phyloP scores from a whole-genome alignment of 257 asterid species.

The Solanum pinnatisectum region DNA sequence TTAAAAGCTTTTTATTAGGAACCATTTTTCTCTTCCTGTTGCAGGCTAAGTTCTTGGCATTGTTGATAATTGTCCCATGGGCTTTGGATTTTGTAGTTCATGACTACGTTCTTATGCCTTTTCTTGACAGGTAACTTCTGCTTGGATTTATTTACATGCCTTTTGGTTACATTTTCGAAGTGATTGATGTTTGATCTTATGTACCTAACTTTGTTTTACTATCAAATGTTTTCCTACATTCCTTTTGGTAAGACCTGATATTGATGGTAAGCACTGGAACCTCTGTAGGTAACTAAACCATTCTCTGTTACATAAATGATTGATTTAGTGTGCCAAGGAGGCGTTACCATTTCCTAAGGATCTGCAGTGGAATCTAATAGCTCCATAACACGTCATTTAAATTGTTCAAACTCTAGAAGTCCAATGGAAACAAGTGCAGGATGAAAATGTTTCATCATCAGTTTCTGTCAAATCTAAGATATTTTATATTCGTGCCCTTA shows the following conservation, averaged over 20 bases:
- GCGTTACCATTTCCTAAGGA: background rate
- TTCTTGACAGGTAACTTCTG: slow-evolving; percentile 76
- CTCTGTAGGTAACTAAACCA: background rate
- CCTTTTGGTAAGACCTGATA: background rate
- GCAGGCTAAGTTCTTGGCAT: slow-evolving; percentile 94
- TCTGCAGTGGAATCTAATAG: background rate
- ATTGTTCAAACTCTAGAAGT: background rate
- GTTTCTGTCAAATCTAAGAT: background rate
- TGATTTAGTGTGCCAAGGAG: background rate
- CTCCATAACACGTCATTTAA: background rate
- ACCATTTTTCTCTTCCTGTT: slow-evolving; percentile 10
- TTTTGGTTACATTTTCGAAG: background rate
- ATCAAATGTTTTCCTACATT: background rate
- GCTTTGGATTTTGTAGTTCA: slow-evolving; percentile 80
- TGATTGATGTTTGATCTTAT: background rate
- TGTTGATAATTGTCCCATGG: slow-evolving; percentile 73
- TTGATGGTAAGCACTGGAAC: background rate
- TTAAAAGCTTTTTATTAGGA: background rate
- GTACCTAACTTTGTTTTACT: background rate
- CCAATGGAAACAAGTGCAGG: background rate
- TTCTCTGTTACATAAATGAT: background rate
- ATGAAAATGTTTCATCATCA: background rate
- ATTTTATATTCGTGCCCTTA: background rate
- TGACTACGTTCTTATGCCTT: slow-evolving; percentile 90
- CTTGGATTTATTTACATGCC: background rate